phyloP scores from a whole-genome alignment of 2,329 filamentous ascomycete genomes.

The Trichoderma hamatum region DNA sequence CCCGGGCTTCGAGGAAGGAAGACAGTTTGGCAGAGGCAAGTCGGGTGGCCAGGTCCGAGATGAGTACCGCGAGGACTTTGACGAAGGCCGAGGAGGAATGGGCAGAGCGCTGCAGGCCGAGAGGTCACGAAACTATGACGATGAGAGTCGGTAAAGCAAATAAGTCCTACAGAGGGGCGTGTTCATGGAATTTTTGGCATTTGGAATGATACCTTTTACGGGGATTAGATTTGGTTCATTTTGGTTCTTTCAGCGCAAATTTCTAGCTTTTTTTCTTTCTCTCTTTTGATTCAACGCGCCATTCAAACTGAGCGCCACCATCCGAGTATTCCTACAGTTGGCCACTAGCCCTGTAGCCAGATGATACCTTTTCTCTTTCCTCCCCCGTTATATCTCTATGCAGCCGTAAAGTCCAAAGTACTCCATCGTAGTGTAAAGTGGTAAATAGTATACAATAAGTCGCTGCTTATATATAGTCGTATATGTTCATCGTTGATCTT shows the following conservation, averaged over 20 bases:
- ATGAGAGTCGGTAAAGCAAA: conserved; percentile 38
- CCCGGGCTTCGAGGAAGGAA: conserved; percentile 91
- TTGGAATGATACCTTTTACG: conserved; percentile 24
- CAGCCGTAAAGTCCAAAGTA: neutral
- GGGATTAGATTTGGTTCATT: conserved; percentile 11
- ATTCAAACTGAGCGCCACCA: conserved; percentile 20
- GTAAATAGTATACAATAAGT: conserved; percentile 18
- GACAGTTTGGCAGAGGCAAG: conserved; percentile 94
- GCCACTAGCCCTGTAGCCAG: neutral
- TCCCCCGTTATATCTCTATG: neutral
- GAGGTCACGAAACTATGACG: conserved; percentile 44
- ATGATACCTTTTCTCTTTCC: neutral
- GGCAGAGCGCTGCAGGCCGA: conserved; percentile 73
- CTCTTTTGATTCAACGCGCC: conserved; percentile 12
- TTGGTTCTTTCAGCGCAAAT: conserved; percentile 17
- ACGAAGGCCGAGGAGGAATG: conserved; percentile 89
- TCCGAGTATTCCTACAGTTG: conserved; percentile 33
- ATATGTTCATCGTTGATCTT: neutral
- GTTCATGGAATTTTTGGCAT: neutral
- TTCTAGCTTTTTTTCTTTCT: neutral
- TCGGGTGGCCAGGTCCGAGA: conserved; percentile 96
- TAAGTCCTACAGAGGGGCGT: neutral
- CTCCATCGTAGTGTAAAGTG: conserved; percentile 4
- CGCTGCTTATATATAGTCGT: conserved; percentile 13
- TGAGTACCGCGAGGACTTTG: conserved; percentile 96